Base-by-base conservation (phyloP, 331 rosid genomes). In the Pyracantha coccinea region DNA sequence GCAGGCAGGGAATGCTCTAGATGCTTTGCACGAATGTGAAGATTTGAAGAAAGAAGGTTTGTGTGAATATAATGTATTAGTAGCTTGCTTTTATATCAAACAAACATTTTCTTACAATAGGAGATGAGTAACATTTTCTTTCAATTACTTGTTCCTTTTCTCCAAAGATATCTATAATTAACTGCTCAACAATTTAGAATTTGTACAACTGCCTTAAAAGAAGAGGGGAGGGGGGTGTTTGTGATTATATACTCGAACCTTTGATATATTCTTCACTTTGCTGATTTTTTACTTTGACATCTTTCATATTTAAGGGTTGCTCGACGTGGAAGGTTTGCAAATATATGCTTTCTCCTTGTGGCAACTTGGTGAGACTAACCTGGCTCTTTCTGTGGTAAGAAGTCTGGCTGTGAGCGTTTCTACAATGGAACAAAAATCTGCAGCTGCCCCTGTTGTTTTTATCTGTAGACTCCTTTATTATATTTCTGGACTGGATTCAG, bases 1-100 rank as follows among this genome's bases (percentile, higher is more conserved):
- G 75, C 80, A 93, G 98, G 97, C 88, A 38, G 98, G 97, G 83
- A 88, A 88, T 82, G 83, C 89, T 45, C 69, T 61, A 57, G 98
- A 83, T 71, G 96, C 98, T 57, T 79, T 83, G 88, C 79, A 58
- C 80, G 98, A 94, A 87, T 94, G 95, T 47, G 98, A 91, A 80
- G 73, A 76, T 78, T 87, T 94, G 85, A 88, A 82, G 75, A 88
- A 76, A 86, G 88, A 89, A 88, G 98, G 96, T 91, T 44, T 59
- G 25, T 50, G 27, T 17, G 44, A 44, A 44, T 29, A 16, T 7
- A 61, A 71, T 63, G 50, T 20, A 54, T 31, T 35, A 1, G 20
- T 71, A 44, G 45, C 23, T 31, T 5, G 63, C 35, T 14, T 61
- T 71, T 44, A 41, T 20, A n/a, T 31, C 25, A n/a, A 23, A 13